Base-by-base conservation (phyloP, 331 rosid species). In the Arachis monticola region DNA sequence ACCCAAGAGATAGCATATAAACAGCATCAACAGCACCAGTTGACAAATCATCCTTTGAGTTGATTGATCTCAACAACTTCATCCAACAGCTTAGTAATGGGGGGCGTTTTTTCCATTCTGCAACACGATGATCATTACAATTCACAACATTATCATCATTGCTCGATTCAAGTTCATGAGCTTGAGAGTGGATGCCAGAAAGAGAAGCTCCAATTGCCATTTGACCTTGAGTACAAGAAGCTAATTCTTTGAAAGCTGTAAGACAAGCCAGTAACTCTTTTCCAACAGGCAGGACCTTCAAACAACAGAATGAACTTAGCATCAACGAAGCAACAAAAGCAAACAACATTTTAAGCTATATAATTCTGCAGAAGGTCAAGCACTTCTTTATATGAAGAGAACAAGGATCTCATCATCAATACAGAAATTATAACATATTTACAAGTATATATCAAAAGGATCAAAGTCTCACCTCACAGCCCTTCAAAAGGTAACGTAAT, bases 191-290 rank as follows among this genome's bases (percentile, higher is more conserved):
- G 77, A 82, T 69, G 73, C 66, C 84, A 61, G 52, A 56, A 64
- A 73, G 48, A 78, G 80, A 44, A 66, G 91, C 78, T 64, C 72
- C 91, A 76, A 95, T 76, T 79, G 96, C 87, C 85, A 48, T 83
- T 87, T 65, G 88, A 77, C 96, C 97, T 76, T 85, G 90, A 83
- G 56, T 68, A 73, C 88, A 86, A 58, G 88, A 84, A 82, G 93
- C 91, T 69, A 95, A 77, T 67, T 82, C 96, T 81, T 86, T 85
- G 77, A 95, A 89, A 61, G 96, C 88, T 42, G 87, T 55, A 68
- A 95, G 92, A 75, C 96, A 88, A 40, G 95, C 96, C 64, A 88
- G 89, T 81, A 92, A 83, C 86, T 95, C 99, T 75, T 85, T 92
- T 60, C 99, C 99, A 73, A 82, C 86, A 56, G 96, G 97, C 44